Evolutionary conservation across 768 basidiomycete genomes (phyloP).

Genomic region (Lentinula aciculospora): DNA sequence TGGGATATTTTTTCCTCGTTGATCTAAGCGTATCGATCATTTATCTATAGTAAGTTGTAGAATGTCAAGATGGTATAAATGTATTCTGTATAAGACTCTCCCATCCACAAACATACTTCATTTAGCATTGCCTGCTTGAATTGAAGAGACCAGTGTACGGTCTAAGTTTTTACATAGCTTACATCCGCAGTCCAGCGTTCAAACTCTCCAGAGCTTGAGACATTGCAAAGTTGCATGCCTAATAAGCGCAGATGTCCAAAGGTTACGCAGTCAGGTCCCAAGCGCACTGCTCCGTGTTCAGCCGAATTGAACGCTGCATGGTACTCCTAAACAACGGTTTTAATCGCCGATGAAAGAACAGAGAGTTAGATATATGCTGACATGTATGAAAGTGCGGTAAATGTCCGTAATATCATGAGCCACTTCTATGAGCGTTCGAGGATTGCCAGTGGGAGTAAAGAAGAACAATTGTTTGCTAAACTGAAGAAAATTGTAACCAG

Average conservation of each 20-base stretch:
- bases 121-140: background rate
- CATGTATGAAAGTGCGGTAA: background rate
- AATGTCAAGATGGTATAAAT: no score
- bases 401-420: background rate
- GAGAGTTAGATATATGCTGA: background rate
- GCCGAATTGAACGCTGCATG: background rate
- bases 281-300: background rate
- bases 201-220: background rate
- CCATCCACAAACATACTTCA: no score
- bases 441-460: background rate
- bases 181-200: background rate
- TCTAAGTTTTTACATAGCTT: background rate
- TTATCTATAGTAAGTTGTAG: no score
- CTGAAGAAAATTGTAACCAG: background rate
- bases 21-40: no score
- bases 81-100: no score
- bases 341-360: background rate
- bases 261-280: background rate
- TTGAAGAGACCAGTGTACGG: no score
- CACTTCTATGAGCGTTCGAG: background rate
- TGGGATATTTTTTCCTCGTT: no score
- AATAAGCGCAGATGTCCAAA: conserved; percentile 3
- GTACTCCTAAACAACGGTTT: background rate
- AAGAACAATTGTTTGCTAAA: background rate
- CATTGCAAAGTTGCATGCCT: background rate